phyloP scores from a whole-genome alignment of 164 flowering plant species.

The Cinnamomum micranthum region DNA sequence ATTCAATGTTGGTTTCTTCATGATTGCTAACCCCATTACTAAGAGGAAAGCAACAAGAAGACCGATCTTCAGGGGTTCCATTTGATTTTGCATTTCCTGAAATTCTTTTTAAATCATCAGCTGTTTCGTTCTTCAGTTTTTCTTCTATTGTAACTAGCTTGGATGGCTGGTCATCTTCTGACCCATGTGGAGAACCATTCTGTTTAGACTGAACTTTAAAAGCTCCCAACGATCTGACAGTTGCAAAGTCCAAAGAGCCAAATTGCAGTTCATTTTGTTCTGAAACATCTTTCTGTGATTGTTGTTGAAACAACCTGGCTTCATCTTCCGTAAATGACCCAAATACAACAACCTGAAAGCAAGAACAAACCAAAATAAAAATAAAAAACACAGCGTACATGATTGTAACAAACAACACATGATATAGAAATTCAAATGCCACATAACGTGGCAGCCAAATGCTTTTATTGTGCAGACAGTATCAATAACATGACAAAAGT shows the following conservation, averaged over 20 bases:
- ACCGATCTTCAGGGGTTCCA: constrained; percentile 26
- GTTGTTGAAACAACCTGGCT: constrained; percentile 38
- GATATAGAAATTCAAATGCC: background rate
- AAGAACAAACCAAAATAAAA: background rate
- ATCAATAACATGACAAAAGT: background rate
- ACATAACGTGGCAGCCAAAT: background rate
- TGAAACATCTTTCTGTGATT: constrained; percentile 25
- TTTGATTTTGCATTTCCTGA: constrained; percentile 29
- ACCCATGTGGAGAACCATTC: constrained; percentile 21
- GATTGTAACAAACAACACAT: background rate
- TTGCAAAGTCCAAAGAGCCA: constrained; percentile 47
- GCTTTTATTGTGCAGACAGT: background rate
- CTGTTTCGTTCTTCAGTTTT: constrained; percentile 10
- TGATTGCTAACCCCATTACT: constrained; percentile 26
- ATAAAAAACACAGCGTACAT: background rate
- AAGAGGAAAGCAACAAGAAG: constrained; percentile 10
- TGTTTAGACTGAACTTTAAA: constrained; percentile 17
- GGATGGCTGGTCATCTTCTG: constrained; percentile 9
- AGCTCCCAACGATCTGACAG: constrained; percentile 30
- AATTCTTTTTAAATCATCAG: constrained; percentile 10
- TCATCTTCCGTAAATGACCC: constrained; percentile 93
- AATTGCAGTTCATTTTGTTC: constrained; percentile 40
- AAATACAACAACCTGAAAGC: constrained; percentile 53
- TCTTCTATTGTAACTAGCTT: constrained; percentile 14
- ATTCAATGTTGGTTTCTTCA: constrained; percentile 14